Evolutionary conservation across 2,329 filamentous ascomycete genomes (phyloP).

Genomic region (Phaeoacremonium minimum): DNA sequence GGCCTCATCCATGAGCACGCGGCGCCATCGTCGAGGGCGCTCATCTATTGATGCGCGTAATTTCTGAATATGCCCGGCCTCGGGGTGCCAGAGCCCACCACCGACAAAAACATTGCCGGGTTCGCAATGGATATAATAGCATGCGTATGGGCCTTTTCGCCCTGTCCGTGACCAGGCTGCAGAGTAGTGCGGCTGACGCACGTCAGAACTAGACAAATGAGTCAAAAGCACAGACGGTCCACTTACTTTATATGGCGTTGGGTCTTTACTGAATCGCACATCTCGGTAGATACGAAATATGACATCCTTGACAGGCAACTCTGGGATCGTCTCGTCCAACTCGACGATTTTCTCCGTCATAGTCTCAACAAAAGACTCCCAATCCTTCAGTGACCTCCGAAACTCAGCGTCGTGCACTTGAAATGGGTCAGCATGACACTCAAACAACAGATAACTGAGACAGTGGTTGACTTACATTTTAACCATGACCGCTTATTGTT

Average conservation of each 20-base stretch:
- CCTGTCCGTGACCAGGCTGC: conserved; percentile 86
- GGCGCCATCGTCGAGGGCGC: conserved; percentile 65
- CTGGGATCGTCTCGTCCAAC: conserved; percentile 77
- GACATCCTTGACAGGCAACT: conserved; percentile 80
- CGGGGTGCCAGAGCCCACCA: conserved; percentile 79
- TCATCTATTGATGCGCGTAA: conserved; percentile 73
- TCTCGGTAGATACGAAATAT: conserved; percentile 87
- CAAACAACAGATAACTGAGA: not conserved
- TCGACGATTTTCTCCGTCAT: conserved; percentile 68
- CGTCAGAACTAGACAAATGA: conserved; percentile 13
- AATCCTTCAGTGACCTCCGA: conserved; percentile 73
- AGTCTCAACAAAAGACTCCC: conserved; percentile 70
- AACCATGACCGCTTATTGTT: conserved; percentile 58
- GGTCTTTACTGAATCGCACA: conserved; percentile 77
- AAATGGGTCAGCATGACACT: conserved; percentile 2
- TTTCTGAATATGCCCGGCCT: conserved; percentile 58
- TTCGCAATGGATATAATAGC: conserved; percentile 82
- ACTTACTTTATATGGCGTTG: conserved; percentile 80
- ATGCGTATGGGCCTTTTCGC: conserved; percentile 80
- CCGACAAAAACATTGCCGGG: conserved; percentile 70
- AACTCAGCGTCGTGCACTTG: conserved; percentile 77
- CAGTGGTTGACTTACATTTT: conserved; percentile 36
- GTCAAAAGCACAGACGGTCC: conserved; percentile 4
- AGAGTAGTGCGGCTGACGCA: conserved; percentile 67
- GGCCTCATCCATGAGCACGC: conserved; percentile 54